Conservation (phyloP, 1,139 yeast species). For the Candida anutae region DNA sequence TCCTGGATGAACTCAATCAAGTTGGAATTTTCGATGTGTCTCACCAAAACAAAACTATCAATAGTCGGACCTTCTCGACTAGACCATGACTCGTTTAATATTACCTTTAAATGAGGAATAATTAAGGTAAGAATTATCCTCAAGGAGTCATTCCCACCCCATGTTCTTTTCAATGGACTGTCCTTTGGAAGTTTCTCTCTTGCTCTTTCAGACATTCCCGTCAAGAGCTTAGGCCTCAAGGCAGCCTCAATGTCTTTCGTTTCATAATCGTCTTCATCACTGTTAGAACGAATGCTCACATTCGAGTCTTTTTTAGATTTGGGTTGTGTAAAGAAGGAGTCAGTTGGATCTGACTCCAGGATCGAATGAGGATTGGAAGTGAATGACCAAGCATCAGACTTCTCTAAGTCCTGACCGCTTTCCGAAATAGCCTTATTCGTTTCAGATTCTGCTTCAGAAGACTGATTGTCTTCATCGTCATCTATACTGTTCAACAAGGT, state of each 20-base stretch:
- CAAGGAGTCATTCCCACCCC: slow-evolving; percentile 57
- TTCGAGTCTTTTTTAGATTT: background rate
- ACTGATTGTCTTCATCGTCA: background rate
- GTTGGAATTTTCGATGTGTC: slow-evolving; percentile 29
- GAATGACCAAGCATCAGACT: slow-evolving; percentile 5
- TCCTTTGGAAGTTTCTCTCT: slow-evolving; percentile 51
- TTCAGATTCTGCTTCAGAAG: background rate
- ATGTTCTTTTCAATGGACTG: slow-evolving; percentile 41
- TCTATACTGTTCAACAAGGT: slow-evolving; percentile 5
- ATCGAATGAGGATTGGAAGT: background rate
- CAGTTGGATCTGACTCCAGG: background rate
- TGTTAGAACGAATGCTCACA: background rate
- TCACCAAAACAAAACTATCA: slow-evolving; percentile 29
- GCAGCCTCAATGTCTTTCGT: slow-evolving; percentile 15
- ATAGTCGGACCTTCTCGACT: slow-evolving; percentile 14
- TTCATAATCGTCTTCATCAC: slow-evolving; percentile 2
- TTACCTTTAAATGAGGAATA: slow-evolving; percentile 29
- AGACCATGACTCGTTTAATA: slow-evolving; percentile 30
- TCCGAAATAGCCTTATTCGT: background rate
- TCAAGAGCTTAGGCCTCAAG: slow-evolving; percentile 39
- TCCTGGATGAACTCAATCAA: slow-evolving; percentile 14
- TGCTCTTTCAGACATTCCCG: slow-evolving; percentile 56
- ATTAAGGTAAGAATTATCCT: slow-evolving; percentile 35
- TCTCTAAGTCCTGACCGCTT: slow-evolving; percentile 4
- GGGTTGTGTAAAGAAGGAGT: background rate